Base-by-base conservation (phyloP, 768 basidiomycete genomes). In the Cystofilobasidium macerans region DNA sequence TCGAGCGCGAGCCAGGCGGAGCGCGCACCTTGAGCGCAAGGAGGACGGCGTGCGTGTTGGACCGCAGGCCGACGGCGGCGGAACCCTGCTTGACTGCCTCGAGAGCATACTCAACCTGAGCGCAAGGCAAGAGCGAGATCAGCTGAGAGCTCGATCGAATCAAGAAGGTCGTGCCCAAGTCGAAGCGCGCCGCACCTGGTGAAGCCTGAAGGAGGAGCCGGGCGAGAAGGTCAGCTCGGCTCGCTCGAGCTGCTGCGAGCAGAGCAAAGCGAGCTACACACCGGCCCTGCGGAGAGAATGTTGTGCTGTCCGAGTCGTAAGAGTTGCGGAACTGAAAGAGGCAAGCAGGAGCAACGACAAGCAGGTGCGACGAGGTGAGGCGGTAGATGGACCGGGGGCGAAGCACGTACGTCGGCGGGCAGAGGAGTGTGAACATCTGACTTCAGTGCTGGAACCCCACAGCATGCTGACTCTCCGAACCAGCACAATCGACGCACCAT, bases 51-150 rank as follows among this genome's bases (percentile, higher is more conserved):
- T 98, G 95, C 1, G 89, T 95, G 79, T 93, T 91, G 62, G 91
- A 94, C 71, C 92, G 83, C 73, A 99, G 76, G 60, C 95, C 95
- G 54, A 99, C 93, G 47, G 91, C 93, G n/a, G 95, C 95, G 67
- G 93, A 97, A 69, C 95, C 95, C 75, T 98, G 95, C 81, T 99
- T 99, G 71, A 99, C 94, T 67, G 95, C 95, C 78, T 99, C 95
- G 62, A 97, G 85, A 1, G 95, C 93, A 83, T 99, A 95, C 78
- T 95, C 93, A 71, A 95, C 92, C 76, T 95, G 90, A 2, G 16
- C 2, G 51, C n/a, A 28, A 35, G 32, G 28, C 59, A 59, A 20
- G 62, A 24, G n/a, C 12, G 13, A 32, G 40, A 40, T 57, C 70
- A 73, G 71, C 71, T 65, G 32, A 9, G 9, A n/a, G n/a, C n/a